These are phyloP conservation scores for Citrullus colocynthis DNA, from an alignment of 306 rosid genomes.

Conservation along the genomic window DNA sequence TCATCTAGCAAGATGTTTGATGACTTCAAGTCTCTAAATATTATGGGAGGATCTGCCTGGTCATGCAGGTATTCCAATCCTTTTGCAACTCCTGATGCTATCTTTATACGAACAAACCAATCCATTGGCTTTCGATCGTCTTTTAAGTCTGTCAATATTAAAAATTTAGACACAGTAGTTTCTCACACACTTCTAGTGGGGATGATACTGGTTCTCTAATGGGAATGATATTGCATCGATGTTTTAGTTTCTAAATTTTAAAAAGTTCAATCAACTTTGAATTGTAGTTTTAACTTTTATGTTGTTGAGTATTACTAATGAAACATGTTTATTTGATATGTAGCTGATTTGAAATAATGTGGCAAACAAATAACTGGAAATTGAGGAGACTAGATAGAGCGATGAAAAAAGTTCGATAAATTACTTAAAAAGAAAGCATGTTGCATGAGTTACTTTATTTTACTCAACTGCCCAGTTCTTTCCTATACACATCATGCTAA, in stretches of 20 bases:
- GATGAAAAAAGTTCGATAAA: background rate
- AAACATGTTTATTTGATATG: background rate
- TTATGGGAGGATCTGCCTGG: conserved; percentile 57
- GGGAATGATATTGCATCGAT: no score
- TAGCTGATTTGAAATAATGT: background rate
- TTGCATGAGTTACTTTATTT: background rate
- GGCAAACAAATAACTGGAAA: background rate
- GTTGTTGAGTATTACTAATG: background rate
- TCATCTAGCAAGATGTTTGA: conserved; percentile 62
- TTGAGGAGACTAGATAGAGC: background rate
- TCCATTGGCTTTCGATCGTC: conserved; percentile 32
- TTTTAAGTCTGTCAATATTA: conserved; percentile 23
- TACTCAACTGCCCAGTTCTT: background rate
- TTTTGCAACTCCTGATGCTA: conserved; percentile 51
- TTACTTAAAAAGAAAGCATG: background rate
- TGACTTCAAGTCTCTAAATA: conserved; percentile 59
- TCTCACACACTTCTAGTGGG: background rate
- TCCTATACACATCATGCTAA: background rate
- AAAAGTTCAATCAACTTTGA: background rate
- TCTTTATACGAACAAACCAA: conserved; percentile 63
- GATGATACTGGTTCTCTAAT: background rate
- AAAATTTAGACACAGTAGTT: background rate
- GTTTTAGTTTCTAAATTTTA: background rate
- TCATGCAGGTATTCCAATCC: conserved; percentile 89
- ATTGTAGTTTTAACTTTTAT: background rate